phyloP scores from a whole-genome alignment of 176 grass and related monocot species.

The Calamus simplicifolius region DNA sequence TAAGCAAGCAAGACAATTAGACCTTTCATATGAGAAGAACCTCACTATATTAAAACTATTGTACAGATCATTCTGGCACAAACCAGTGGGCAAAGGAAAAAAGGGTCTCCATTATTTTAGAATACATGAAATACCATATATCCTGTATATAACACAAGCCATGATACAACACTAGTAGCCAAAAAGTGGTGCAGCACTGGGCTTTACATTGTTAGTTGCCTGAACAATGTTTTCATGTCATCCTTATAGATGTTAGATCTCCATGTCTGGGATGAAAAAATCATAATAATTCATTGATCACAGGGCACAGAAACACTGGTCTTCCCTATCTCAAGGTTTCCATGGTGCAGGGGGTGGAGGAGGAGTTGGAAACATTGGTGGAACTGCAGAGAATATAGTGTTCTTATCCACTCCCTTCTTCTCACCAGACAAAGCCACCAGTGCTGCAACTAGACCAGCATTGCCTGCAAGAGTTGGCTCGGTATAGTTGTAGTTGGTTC shows the following conservation, averaged over 20 bases:
- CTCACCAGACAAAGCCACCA: constrained; percentile 64
- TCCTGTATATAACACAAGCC: background rate
- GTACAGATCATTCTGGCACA: no score
- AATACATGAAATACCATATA: no score
- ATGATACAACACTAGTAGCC: constrained; percentile 15
- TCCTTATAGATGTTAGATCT: constrained; percentile 30
- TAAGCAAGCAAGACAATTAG: no score
- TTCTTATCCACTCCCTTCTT: constrained; percentile 75
- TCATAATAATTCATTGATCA: constrained; percentile 10
- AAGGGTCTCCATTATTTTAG: no score
- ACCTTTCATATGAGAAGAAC: no score
- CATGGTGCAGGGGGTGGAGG: constrained; percentile 77
- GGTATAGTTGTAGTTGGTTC: constrained; percentile 79
- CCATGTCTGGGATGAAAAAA: constrained; percentile 7
- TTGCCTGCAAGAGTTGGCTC: constrained; percentile 80
- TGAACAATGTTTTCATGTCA: background rate
- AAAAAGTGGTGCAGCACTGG: constrained; percentile 5
- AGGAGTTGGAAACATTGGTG: constrained; percentile 76
- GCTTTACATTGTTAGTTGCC: background rate
- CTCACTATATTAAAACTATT: no score
- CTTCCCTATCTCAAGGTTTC: constrained; percentile 50
- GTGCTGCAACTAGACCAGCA: constrained; percentile 81
- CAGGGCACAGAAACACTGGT: constrained; percentile 9
- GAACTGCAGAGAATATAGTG: constrained; percentile 83
- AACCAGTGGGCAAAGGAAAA: no score